A percentile compares a stretch with the other conserved stretches of the same genome.
Evolutionary conservation across 1,139 yeast genomes (phyloP).

Genomic region (Geotrichum citri-aurantii): DNA sequence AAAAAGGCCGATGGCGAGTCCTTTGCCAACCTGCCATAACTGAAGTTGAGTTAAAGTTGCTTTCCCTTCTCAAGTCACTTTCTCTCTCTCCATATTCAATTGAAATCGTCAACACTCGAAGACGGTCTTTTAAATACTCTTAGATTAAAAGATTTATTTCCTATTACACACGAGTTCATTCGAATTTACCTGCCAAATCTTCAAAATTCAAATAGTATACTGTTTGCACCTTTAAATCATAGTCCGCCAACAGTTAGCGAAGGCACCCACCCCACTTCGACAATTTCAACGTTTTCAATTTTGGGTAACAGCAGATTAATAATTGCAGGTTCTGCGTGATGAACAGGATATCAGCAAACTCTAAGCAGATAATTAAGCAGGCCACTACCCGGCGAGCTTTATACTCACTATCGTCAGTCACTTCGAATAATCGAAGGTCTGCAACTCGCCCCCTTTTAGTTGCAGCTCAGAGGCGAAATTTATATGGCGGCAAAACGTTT

Average conservation of each 20-base stretch:
- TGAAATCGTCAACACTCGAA: neutral
- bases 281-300: neutral
- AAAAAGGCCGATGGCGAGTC: neutral
- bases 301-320: neutral
- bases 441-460: neutral
- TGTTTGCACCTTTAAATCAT: neutral
- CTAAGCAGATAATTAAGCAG: neutral
- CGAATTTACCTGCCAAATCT: neutral
- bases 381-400: neutral
- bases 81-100: neutral
- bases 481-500: conserved; percentile 6
- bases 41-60: neutral
- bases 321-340: neutral
- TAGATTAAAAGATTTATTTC: neutral
- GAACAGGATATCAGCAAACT: neutral
- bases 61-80: neutral
- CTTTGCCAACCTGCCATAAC: neutral
- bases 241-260: neutral
- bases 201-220: neutral
- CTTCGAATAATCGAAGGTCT: neutral
- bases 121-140: neutral
- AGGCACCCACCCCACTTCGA: neutral
- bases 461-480: neutral
- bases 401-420: neutral
- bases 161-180: neutral